phyloP scores from a whole-genome alignment of 352 stramenopile species.

The Pythium sukuiense region DNA sequence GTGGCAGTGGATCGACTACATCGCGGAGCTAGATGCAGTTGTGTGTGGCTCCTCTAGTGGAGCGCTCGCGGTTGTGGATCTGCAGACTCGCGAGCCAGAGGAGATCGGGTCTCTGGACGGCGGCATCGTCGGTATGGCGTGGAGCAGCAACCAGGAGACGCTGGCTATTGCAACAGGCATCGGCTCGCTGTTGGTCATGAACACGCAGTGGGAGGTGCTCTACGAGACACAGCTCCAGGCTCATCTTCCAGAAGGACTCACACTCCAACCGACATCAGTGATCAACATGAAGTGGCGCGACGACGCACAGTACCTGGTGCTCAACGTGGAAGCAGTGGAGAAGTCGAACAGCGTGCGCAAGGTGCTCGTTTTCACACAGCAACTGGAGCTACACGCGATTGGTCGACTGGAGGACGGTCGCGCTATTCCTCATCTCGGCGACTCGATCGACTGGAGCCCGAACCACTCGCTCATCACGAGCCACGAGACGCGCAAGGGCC shows the following conservation, averaged over 20 bases:
- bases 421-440: constrained; percentile 43
- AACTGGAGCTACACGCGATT: constrained; percentile 58
- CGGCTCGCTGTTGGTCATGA: constrained; percentile 71
- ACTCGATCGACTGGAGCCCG: constrained; percentile 62
- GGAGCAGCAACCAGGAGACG: constrained; percentile 71
- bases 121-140: constrained; percentile 61
- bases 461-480: constrained; percentile 75
- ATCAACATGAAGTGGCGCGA: constrained; percentile 66
- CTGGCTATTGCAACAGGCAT: constrained; percentile 62
- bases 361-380: constrained; percentile 55
- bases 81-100: constrained; percentile 46
- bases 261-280: constrained; percentile 13
- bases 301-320: constrained; percentile 62
- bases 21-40: constrained; percentile 57
- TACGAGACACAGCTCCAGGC: constrained; percentile 55
- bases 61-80: constrained; percentile 49
- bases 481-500: constrained; percentile 53
- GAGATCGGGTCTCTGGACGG: constrained; percentile 68
- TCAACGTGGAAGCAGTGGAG: constrained; percentile 42
- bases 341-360: constrained; percentile 29
- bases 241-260: constrained; percentile 31
- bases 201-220: constrained; percentile 75
- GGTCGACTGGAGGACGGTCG: constrained; percentile 75
- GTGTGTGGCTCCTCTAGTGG: constrained; percentile 56
- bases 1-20: constrained; percentile 69